Evolutionary conservation across 345 rosid genomes (phyloP).

Genomic region (Cardamine occulta): DNA sequence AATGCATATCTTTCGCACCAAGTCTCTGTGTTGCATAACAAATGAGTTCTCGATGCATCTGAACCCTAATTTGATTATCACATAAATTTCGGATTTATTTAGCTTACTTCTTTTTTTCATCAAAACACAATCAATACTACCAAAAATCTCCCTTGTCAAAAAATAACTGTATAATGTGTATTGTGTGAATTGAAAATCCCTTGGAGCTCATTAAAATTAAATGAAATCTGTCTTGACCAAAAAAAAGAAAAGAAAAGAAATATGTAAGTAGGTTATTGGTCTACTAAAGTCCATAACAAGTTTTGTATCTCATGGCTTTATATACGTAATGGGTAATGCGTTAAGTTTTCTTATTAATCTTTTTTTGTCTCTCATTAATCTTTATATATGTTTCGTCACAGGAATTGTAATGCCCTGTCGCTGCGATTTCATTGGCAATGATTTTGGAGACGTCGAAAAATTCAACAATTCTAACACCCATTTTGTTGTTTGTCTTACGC

Average conservation of each 20-base stretch:
- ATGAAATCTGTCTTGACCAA: too few relatives aligned
- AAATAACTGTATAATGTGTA: background rate
- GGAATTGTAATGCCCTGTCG: background rate
- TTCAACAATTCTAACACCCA: too few relatives aligned
- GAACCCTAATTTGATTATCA: background rate
- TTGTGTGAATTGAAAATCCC: background rate
- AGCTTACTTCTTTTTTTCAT: background rate
- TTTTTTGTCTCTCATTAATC: background rate
- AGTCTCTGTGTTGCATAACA: constrained; percentile 13
- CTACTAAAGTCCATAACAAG: background rate
- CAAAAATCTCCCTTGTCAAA: background rate
- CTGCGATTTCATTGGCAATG: background rate
- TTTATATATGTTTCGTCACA: background rate
- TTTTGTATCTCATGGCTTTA: background rate
- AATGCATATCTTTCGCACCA: constrained; percentile 38
- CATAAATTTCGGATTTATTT: background rate
- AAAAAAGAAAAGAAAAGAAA: too few relatives aligned
- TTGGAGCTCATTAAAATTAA: background rate
- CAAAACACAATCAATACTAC: background rate
- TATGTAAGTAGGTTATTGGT: too few relatives aligned
- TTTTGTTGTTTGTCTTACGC: too few relatives aligned
- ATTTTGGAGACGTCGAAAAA: background rate
- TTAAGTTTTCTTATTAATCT: too few relatives aligned
- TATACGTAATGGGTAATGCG: background rate
- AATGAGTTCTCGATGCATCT: constrained; percentile 24